These are phyloP conservation scores for Geranium incanum DNA, from an alignment of 441 rosid species.

Conservation along the genomic window DNA sequence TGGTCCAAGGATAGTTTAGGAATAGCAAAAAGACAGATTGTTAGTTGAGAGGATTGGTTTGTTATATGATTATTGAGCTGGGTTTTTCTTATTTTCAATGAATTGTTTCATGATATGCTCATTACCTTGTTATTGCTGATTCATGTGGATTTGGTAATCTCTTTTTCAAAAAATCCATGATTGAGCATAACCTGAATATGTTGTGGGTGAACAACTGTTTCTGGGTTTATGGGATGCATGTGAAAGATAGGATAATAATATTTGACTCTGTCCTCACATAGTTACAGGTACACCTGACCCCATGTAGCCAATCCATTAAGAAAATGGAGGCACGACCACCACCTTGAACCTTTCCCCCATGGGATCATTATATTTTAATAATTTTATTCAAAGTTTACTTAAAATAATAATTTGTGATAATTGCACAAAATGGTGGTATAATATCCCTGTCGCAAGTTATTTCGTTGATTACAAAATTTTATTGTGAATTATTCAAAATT, in stretches of 20 bases:
- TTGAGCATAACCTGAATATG: too few relatives aligned
- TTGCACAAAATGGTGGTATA: too few relatives aligned
- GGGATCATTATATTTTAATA: neutral
- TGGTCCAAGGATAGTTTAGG: neutral
- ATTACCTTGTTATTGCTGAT: neutral
- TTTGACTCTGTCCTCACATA: neutral
- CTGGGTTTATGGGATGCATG: too few relatives aligned
- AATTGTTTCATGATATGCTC: too few relatives aligned
- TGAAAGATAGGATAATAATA: too few relatives aligned
- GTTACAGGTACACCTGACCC: constrained; percentile 1
- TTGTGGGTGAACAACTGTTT: neutral
- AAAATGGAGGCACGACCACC: constrained; percentile 5
- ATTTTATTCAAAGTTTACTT: neutral
- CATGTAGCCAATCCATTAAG: neutral
- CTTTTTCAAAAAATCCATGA: neutral
- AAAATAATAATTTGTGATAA: too few relatives aligned
- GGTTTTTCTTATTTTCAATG: too few relatives aligned
- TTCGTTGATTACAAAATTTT: too few relatives aligned
- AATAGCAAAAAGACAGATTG: neutral
- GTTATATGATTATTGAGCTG: neutral
- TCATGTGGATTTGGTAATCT: neutral
- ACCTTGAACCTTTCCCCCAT: neutral
- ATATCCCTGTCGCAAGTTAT: too few relatives aligned
- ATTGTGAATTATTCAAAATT: too few relatives aligned
- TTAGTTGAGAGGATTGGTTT: neutral